Evolutionary conservation across 345 rosid species (phyloP), one percentile per base, ranked within the genome.

Genomic region (Clausena lansium): DNA sequence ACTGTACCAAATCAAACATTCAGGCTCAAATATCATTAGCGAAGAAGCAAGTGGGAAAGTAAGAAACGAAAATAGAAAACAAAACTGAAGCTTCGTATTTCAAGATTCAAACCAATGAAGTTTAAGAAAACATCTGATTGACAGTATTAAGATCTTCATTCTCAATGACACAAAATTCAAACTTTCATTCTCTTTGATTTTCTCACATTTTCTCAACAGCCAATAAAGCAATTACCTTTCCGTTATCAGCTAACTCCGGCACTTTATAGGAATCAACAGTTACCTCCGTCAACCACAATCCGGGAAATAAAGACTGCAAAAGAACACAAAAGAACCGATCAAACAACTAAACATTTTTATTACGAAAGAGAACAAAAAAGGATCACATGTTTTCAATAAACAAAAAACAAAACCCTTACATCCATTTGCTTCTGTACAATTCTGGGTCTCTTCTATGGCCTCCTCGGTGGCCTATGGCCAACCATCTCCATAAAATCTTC

Each of bases 401-500:
- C 14, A 1, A 30, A 55, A 70, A 38, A 58, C 76, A 67, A 66
- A 60, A 22, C 10, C 84, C 88, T 85, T 86, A 92, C 99, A 81
- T 95, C 92, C 79, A 93, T 28, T 52, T 86, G 87, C 77, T 80
- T 93, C 88, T 93, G 99, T 62, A 90, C 81, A 19, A 54, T 55
- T 67, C 89, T 87, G 13, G 87, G 80, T 39, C 94, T 87, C 85
- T 90, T 95, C 91, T 90, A 91, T 20, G 93, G 96, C 57, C 94
- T 79, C 64, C 96, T 85, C 7, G 86, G 77, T 13, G 97, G 97
- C 22, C 72, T 24, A 25, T 41, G 72, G 33, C 72, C 72, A 4
- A 68, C 28, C 57, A 41, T 24, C 35, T 68, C 36, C 57, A 68
- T 68, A 15, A 68, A 68, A 45, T 68, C 72, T n/a, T 68, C 72